Evolutionary conservation across 345 rosid genomes (phyloP).

Genomic region (Gossypium thurberi): DNA sequence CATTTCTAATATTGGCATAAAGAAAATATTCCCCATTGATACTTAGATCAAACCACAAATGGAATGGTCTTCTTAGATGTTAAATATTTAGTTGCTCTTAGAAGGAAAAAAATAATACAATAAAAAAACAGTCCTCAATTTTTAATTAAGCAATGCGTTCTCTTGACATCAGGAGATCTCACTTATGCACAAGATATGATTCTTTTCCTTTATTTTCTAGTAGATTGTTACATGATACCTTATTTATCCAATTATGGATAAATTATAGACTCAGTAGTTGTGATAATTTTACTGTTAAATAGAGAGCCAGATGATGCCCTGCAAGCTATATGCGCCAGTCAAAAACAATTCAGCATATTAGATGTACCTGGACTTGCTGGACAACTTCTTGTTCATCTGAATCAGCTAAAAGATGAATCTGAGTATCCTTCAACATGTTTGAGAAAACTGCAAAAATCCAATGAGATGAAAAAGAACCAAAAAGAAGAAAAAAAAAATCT

Average conservation of each 20-base stretch:
- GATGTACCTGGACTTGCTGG: conserved; percentile 85
- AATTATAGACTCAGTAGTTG: not conserved
- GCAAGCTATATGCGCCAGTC: not conserved
- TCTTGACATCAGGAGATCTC: not conserved
- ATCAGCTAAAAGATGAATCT: conserved; percentile 93
- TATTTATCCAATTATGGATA: not conserved
- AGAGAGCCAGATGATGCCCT: not conserved
- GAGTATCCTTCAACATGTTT: conserved; percentile 91
- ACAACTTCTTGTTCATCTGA: conserved; percentile 97
- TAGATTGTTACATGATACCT: not conserved
- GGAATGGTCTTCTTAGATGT: not conserved
- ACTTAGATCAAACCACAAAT: not conserved
- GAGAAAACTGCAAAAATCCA: conserved; percentile 74
- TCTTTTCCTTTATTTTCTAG: not conserved
- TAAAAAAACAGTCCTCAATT: not conserved
- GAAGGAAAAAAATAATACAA: no score
- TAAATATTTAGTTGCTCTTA: not conserved
- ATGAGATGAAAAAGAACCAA: not conserved
- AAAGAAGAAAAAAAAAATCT: not conserved
- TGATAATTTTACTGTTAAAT: not conserved
- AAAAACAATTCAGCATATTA: not conserved
- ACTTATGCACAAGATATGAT: not conserved
- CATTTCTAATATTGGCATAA: not conserved
- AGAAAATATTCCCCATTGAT: not conserved
- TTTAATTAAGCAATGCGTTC: not conserved